Conservation (phyloP, 345 rosid species). For the Lumnitzera littorea region DNA sequence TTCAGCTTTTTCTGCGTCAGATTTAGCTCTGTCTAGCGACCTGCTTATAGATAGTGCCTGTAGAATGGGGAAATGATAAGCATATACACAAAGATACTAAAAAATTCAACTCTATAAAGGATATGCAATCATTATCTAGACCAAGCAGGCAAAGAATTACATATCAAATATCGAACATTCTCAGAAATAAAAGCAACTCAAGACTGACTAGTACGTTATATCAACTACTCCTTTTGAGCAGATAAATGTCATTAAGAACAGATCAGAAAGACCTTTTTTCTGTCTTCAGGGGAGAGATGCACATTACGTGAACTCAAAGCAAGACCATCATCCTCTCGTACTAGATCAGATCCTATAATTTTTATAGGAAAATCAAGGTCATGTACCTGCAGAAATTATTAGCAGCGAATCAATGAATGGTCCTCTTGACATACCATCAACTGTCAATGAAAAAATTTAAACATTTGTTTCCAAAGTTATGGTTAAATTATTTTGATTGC, state of each 20-base stretch:
- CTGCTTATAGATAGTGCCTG: constrained; percentile 84
- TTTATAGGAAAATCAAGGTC: constrained; percentile 75
- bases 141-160: too few relatives aligned
- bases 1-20: constrained; percentile 35
- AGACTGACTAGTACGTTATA: too few relatives aligned
- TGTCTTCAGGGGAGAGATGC: constrained; percentile 55
- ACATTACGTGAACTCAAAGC: constrained; percentile 91
- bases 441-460: background rate
- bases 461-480: too few relatives aligned
- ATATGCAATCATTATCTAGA: background rate
- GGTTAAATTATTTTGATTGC: too few relatives aligned
- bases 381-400: constrained; percentile 41
- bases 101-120: background rate
- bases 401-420: background rate
- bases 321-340: constrained; percentile 71
- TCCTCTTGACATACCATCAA: background rate
- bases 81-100: background rate
- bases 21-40: constrained; percentile 51
- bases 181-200: too few relatives aligned
- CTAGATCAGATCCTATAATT: constrained; percentile 63
- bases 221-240: background rate
- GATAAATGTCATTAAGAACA: background rate
- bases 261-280: constrained; percentile 38
- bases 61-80: background rate
- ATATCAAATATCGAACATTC: too few relatives aligned